Conservation (phyloP, 1,284 basidiomycete species). For the Peniophora sp. region DNA sequence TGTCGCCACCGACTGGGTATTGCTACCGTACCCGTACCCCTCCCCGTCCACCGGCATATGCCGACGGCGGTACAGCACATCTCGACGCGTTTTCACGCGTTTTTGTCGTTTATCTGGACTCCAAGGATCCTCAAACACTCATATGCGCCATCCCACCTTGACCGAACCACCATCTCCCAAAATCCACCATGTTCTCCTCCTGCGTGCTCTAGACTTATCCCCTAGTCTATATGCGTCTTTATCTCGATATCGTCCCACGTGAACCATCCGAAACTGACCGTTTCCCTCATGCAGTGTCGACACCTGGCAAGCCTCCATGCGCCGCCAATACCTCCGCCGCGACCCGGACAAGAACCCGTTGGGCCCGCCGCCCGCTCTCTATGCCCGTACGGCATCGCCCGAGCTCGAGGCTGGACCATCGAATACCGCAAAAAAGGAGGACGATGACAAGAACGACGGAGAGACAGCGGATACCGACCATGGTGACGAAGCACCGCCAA, state of each 20-base stretch:
- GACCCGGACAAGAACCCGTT: slow-evolving; percentile 65
- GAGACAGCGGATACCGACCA: not conserved
- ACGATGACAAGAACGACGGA: slow-evolving; percentile 12
- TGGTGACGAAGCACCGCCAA: not conserved
- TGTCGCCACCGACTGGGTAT: too few relatives aligned
- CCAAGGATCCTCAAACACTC: too few relatives aligned
- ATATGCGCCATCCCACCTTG: too few relatives aligned
- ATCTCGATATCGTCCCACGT: too few relatives aligned
- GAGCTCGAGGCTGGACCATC: slow-evolving; percentile 10
- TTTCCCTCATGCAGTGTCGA: slow-evolving; percentile 38
- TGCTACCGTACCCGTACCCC: slow-evolving; percentile 3
- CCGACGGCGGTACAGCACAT: not conserved
- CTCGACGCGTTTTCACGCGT: too few relatives aligned
- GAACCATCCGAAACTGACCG: slow-evolving; percentile 9
- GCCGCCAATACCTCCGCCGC: slow-evolving; percentile 64
- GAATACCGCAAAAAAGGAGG: slow-evolving; percentile 5
- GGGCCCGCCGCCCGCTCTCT: slow-evolving; percentile 35
- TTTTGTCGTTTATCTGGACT: too few relatives aligned
- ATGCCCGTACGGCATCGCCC: slow-evolving; percentile 10
- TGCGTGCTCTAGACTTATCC: too few relatives aligned
- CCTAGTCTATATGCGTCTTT: too few relatives aligned
- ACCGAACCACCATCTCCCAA: too few relatives aligned
- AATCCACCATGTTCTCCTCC: too few relatives aligned
- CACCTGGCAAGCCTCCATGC: slow-evolving; percentile 68
- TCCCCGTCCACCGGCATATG: slow-evolving; percentile 2